A percentile compares a stretch with the other conserved stretches of the same genome.
These are phyloP conservation scores for Hamigera avellanea DNA, from an alignment of 495 filamentous ascomycete genomes.

Conservation along the genomic window DNA sequence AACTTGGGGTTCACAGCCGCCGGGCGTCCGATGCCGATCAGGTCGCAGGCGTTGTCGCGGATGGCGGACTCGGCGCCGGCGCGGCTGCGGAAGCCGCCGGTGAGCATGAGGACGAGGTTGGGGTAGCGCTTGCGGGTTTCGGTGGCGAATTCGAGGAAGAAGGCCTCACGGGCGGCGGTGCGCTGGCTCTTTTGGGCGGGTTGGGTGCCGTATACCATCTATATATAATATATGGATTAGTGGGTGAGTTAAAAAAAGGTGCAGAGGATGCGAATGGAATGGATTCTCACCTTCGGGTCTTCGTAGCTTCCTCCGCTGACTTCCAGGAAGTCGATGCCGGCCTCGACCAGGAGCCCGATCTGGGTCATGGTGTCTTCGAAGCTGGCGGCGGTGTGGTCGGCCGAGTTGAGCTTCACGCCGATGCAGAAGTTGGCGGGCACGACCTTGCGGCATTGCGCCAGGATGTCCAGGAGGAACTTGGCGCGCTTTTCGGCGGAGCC, in stretches of 20 bases:
- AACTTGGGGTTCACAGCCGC: conserved; percentile 36
- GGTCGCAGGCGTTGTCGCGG: conserved; percentile 39
- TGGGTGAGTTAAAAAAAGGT: background rate
- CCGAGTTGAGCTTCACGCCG: conserved; percentile 53
- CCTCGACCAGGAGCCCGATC: conserved; percentile 36
- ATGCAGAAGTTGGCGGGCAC: conserved; percentile 40
- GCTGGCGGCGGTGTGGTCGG: conserved; percentile 35
- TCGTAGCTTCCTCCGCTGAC: conserved; percentile 49
- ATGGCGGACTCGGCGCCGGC: conserved; percentile 43
- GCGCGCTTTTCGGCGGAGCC: conserved; percentile 33
- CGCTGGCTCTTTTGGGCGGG: conserved; percentile 13
- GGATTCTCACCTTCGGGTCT: conserved; percentile 26
- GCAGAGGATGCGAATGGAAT: background rate
- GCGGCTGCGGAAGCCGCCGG: conserved; percentile 45
- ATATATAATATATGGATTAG: too few relatives aligned
- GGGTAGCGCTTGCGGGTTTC: conserved; percentile 33
- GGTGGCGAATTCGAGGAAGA: conserved; percentile 47
- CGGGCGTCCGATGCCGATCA: conserved; percentile 46
- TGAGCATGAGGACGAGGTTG: conserved; percentile 35
- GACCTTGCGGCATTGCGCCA: conserved; percentile 26
- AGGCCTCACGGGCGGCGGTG: conserved; percentile 44
- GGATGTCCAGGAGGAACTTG: conserved; percentile 36
- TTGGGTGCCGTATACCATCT: conserved; percentile 15
- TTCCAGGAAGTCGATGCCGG: conserved; percentile 51
- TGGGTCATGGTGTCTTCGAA: conserved; percentile 42